Percentiles rank a stretch among this genome's conserved stretches.
phyloP scores from a whole-genome alignment of 1,139 yeast species.

The Candida neerlandica region DNA sequence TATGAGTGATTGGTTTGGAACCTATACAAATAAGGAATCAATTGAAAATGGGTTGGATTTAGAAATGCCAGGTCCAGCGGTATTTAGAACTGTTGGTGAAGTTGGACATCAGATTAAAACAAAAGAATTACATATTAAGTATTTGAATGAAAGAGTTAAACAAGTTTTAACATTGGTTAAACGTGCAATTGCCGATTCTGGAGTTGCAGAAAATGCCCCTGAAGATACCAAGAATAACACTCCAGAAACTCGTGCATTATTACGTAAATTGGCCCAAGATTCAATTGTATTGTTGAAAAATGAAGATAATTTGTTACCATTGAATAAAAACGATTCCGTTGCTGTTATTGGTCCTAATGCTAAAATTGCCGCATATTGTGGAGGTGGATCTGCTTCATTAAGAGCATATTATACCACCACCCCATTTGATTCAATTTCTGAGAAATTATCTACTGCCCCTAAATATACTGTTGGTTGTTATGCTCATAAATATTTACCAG shows the following conservation, averaged over 20 bases:
- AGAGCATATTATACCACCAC: conserved; percentile 32
- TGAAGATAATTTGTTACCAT: conserved; percentile 46
- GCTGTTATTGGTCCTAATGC: conserved; percentile 43
- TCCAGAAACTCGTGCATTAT: conserved; percentile 41
- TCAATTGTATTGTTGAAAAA: conserved; percentile 57
- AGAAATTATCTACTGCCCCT: conserved; percentile 21
- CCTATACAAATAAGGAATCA: conserved; percentile 48
- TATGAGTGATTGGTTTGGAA: conserved; percentile 69
- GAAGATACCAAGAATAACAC: conserved; percentile 35
- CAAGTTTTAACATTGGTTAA: conserved; percentile 50
- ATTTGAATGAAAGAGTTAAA: conserved; percentile 49
- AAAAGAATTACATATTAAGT: conserved; percentile 32
- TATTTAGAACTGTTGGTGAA: conserved; percentile 41
- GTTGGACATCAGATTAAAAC: conserved; percentile 33
- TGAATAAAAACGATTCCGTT: conserved; percentile 23
- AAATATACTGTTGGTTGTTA: conserved; percentile 24
- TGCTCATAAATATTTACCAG: conserved; percentile 30
- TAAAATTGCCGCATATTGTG: conserved; percentile 29
- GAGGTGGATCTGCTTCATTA: conserved; percentile 41
- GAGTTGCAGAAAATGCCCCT: conserved; percentile 39
- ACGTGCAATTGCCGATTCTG: conserved; percentile 31
- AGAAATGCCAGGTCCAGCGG: conserved; percentile 67
- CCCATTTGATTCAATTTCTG: conserved; percentile 30
- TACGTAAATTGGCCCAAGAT: conserved; percentile 53
- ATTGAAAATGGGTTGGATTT: conserved; percentile 57